phyloP scores from a whole-genome alignment of 192 early-diverging fungal genomes.

The Cladochytrium replicatum region DNA sequence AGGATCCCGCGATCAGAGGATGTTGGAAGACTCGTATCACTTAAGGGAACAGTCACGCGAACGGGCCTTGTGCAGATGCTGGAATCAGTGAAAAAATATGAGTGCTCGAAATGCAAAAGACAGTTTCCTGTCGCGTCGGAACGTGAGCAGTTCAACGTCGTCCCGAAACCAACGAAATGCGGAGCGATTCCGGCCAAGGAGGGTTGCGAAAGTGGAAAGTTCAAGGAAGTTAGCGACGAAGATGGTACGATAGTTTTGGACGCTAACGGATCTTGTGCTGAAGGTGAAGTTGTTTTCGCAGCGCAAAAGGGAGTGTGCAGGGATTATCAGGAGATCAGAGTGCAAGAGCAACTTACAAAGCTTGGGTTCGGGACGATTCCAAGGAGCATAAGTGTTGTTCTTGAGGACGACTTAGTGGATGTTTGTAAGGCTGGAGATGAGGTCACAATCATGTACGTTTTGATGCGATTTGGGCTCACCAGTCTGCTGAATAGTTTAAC shows the following conservation, averaged over 20 bases:
- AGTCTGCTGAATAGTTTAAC: neutral
- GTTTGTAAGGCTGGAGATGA: constrained; percentile 49
- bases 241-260: constrained; percentile 5
- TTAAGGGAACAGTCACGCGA: constrained; percentile 59
- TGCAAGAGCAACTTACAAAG: constrained; percentile 60
- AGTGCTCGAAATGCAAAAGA: constrained; percentile 49
- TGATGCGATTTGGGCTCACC: neutral
- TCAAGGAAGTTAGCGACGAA: constrained; percentile 30
- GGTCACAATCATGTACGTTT: constrained; percentile 41
- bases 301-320: constrained; percentile 38
- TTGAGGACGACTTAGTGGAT: constrained; percentile 52
- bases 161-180: constrained; percentile 46
- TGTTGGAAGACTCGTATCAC: constrained; percentile 43
- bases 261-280: neutral
- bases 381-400: constrained; percentile 38
- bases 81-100: constrained; percentile 42
- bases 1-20: constrained; percentile 49
- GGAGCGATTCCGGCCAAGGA: constrained; percentile 13
- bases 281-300: neutral
- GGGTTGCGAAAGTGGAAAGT: constrained; percentile 42
- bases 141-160: constrained; percentile 52
- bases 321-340: constrained; percentile 72
- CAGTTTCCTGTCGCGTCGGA: constrained; percentile 47
- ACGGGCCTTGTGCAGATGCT: constrained; percentile 61
- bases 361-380: constrained; percentile 56